Conservation (phyloP, 495 filamentous ascomycete genomes). For the Bacidia gigantensis region DNA sequence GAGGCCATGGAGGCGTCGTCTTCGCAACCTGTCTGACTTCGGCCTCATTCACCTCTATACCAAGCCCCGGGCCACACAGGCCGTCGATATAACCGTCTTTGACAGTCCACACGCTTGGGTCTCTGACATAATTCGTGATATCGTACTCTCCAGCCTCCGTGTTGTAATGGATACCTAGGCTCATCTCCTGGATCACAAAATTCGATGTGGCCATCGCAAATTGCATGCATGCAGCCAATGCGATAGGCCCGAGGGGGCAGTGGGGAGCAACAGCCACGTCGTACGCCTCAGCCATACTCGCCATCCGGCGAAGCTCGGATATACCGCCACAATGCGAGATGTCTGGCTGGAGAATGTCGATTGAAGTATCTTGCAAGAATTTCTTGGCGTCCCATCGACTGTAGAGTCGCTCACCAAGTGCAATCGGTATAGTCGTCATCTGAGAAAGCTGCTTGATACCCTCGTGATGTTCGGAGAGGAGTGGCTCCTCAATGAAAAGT, state of each 20-base stretch:
- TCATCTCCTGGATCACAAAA: slow-evolving; percentile 74
- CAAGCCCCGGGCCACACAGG: slow-evolving; percentile 49
- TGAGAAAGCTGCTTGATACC: slow-evolving; percentile 52
- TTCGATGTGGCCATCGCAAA: slow-evolving; percentile 51
- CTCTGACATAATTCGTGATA: slow-evolving; percentile 51
- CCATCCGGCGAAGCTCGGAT: slow-evolving; percentile 57
- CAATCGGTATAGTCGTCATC: slow-evolving; percentile 52
- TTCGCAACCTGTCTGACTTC: slow-evolving; percentile 41
- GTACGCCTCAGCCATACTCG: slow-evolving; percentile 62
- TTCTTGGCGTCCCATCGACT: slow-evolving; percentile 64
- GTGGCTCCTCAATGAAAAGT: slow-evolving; percentile 70
- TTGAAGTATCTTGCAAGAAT: slow-evolving; percentile 52
- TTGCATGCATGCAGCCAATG: slow-evolving; percentile 60
- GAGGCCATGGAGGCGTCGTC: slow-evolving; percentile 40
- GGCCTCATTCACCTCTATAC: slow-evolving; percentile 64
- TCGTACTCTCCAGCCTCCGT: slow-evolving; percentile 47
- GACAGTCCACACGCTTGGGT: slow-evolving; percentile 48
- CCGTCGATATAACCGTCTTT: slow-evolving; percentile 53
- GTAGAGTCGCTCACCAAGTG: slow-evolving; percentile 63
- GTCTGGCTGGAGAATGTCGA: slow-evolving; percentile 68
- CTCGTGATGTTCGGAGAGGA: slow-evolving; percentile 58
- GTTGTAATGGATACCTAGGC: slow-evolving; percentile 69
- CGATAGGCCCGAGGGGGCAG: slow-evolving; percentile 65
- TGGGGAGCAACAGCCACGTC: slow-evolving; percentile 68
- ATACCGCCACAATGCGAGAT: slow-evolving; percentile 66